phyloP scores from a whole-genome alignment of 1,284 basidiomycete species.

The Ceratobasidium sp. region DNA sequence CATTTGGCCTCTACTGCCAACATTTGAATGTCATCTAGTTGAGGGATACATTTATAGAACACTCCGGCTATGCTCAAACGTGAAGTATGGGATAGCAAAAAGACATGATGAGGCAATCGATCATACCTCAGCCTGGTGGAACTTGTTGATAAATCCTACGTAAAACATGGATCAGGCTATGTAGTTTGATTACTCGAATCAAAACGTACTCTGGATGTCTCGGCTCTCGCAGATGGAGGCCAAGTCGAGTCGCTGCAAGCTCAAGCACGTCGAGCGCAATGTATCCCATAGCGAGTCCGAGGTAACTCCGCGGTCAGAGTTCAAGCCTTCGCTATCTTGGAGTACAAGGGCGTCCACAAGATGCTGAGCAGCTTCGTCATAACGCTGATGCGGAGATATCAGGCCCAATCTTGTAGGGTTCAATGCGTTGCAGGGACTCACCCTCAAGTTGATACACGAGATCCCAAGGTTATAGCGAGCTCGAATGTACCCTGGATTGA shows the following conservation, averaged over 20 bases:
- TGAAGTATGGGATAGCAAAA: background rate
- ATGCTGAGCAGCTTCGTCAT: slow-evolving; percentile 83
- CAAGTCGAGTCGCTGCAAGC: slow-evolving; percentile 76
- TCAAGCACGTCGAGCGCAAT: slow-evolving; percentile 77
- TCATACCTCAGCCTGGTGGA: slow-evolving; percentile 20
- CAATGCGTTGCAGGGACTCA: slow-evolving; percentile 51
- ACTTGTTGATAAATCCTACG: slow-evolving; percentile 26
- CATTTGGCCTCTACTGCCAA: background rate
- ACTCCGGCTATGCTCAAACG: background rate
- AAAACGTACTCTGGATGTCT: slow-evolving; percentile 71
- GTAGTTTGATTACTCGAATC: background rate
- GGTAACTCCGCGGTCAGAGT: slow-evolving; percentile 67
- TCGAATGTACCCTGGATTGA: slow-evolving; percentile 93
- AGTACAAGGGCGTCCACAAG: slow-evolving; percentile 85
- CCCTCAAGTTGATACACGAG: slow-evolving; percentile 84
- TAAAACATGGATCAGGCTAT: background rate
- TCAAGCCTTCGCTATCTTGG: slow-evolving; percentile 78
- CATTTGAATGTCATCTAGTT: background rate
- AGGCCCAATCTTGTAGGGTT: too few species aligned
- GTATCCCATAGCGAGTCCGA: slow-evolving; percentile 84
- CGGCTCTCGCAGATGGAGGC: slow-evolving; percentile 71
- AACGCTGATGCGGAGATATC: slow-evolving; percentile 59
- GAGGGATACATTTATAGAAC: background rate
- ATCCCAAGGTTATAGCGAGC: slow-evolving; percentile 91
- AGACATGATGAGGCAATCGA: background rate